A percentile compares a stretch with the other conserved stretches of the same genome.
Conservation (phyloP, 2,329 filamentous ascomycete genomes). For the Corinectria fuckeliana region DNA sequence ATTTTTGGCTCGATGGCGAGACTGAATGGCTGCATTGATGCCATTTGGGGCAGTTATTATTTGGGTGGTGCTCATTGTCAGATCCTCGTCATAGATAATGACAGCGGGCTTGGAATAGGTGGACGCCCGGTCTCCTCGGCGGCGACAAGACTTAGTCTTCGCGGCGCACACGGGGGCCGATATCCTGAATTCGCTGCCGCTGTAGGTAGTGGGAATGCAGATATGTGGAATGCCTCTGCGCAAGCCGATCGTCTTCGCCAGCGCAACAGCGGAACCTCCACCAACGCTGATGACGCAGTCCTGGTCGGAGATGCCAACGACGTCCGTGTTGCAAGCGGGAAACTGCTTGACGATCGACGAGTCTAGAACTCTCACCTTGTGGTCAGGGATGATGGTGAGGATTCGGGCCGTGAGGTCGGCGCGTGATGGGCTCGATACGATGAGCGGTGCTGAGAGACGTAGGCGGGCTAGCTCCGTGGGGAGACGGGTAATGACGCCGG, state of each 20-base stretch:
- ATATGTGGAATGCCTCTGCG: conserved; percentile 62
- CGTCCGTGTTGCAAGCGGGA: conserved; percentile 33
- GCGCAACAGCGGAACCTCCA: conserved; percentile 66
- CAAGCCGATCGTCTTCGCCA: conserved; percentile 61
- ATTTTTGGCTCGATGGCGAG: conserved; percentile 22
- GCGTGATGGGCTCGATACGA: conserved; percentile 48
- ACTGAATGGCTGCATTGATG: conserved; percentile 18
- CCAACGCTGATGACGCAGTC: conserved; percentile 68
- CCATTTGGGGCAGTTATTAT: conserved; percentile 40
- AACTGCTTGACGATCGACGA: conserved; percentile 38
- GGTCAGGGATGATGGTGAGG: conserved; percentile 43
- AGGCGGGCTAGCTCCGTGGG: conserved; percentile 44
- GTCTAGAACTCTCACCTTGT: conserved; percentile 43
- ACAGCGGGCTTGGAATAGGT: conserved; percentile 35
- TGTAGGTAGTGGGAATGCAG: conserved; percentile 66
- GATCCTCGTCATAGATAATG: conserved; percentile 48
- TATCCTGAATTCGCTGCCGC: conserved; percentile 67
- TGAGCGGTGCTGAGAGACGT: conserved; percentile 43
- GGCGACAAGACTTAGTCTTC: neutral
- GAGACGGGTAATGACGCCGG: conserved; percentile 41
- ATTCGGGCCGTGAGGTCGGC: conserved; percentile 43
- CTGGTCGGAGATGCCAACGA: conserved; percentile 44
- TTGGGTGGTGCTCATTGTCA: conserved; percentile 39
- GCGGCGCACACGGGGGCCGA: conserved; percentile 19
- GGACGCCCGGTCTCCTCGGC: neutral